Conservation (phyloP, 352 stramenopile species). For the Globisporangium emineosum region DNA sequence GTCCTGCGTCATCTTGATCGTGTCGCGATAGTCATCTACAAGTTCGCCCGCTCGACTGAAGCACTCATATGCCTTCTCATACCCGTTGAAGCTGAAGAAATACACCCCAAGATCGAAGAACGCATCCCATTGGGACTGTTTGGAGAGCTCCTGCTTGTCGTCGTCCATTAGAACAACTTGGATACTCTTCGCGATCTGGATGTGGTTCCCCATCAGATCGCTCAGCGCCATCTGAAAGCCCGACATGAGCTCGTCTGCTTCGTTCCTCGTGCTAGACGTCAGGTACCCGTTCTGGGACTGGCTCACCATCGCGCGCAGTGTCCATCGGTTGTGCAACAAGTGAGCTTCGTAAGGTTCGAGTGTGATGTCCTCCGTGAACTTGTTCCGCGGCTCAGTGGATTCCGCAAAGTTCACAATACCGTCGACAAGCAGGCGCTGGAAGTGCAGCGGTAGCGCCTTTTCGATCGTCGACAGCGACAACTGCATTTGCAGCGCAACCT, state of each 20-base stretch:
- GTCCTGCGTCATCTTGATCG: slow-evolving; percentile 22
- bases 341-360: slow-evolving; percentile 47
- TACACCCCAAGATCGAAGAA: slow-evolving; percentile 69
- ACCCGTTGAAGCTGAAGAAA: slow-evolving; percentile 76
- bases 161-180: slow-evolving; percentile 49
- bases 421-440: slow-evolving; percentile 79
- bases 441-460: slow-evolving; percentile 59
- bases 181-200: slow-evolving; percentile 64
- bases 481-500: slow-evolving; percentile 68
- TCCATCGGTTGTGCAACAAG: slow-evolving; percentile 75
- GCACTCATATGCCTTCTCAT: slow-evolving; percentile 73
- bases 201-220: slow-evolving; percentile 52
- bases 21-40: slow-evolving; percentile 32
- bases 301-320: slow-evolving; percentile 61
- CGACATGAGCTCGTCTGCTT: slow-evolving; percentile 59
- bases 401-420: slow-evolving; percentile 77
- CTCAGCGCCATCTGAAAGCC: slow-evolving; percentile 70
- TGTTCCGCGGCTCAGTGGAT: slow-evolving; percentile 27
- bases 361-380: slow-evolving; percentile 31
- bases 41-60: slow-evolving; percentile 64
- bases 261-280: slow-evolving; percentile 58
- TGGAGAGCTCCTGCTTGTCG: slow-evolving; percentile 32
- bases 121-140: slow-evolving; percentile 51
- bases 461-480: slow-evolving; percentile 58
- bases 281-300: slow-evolving; percentile 72